phyloP scores from a whole-genome alignment of 768 basidiomycete genomes.

The Cystofilobasidium capitatum region DNA sequence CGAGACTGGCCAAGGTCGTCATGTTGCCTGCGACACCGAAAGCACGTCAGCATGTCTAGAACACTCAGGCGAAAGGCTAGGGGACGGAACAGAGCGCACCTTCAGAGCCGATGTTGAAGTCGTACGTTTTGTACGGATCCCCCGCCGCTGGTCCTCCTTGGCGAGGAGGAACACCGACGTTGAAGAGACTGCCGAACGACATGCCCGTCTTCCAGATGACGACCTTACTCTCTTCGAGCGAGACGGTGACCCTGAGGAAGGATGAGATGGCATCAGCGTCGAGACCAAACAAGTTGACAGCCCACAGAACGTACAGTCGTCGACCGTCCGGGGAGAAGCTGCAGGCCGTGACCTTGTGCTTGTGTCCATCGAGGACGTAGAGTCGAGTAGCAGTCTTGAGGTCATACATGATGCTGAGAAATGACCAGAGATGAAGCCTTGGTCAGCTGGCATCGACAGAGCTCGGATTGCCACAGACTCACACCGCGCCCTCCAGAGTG shows the following conservation, averaged over 20 bases:
- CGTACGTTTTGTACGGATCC: conserved; percentile 76
- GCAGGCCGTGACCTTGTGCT: conserved; percentile 66
- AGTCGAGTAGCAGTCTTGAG: conserved; percentile 88
- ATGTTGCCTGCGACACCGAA: conserved; percentile 45
- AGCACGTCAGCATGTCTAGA: not conserved
- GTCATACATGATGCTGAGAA: conserved; percentile 67
- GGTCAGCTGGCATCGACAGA: not conserved
- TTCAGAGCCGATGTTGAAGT: conserved; percentile 73
- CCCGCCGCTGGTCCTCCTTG: conserved; percentile 65
- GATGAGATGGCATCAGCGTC: not conserved
- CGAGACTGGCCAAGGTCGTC: conserved; percentile 56
- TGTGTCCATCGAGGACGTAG: conserved; percentile 89
- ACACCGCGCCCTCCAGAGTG: conserved; percentile 81
- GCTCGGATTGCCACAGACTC: not conserved
- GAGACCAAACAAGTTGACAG: not conserved
- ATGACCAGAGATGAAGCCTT: not conserved
- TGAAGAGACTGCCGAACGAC: conserved; percentile 80
- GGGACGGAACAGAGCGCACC: conserved; percentile 46
- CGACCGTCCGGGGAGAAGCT: conserved; percentile 91
- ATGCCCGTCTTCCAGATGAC: conserved; percentile 94
- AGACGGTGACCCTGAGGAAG: conserved; percentile 54
- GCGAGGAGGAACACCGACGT: conserved; percentile 74
- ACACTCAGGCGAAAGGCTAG: not conserved
- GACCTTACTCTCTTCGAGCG: conserved; percentile 70
- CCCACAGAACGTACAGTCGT: conserved; percentile 44